Evolutionary conservation across 2,329 filamentous ascomycete species (phyloP).

Genomic region (Penicillium sclerotiorum): DNA sequence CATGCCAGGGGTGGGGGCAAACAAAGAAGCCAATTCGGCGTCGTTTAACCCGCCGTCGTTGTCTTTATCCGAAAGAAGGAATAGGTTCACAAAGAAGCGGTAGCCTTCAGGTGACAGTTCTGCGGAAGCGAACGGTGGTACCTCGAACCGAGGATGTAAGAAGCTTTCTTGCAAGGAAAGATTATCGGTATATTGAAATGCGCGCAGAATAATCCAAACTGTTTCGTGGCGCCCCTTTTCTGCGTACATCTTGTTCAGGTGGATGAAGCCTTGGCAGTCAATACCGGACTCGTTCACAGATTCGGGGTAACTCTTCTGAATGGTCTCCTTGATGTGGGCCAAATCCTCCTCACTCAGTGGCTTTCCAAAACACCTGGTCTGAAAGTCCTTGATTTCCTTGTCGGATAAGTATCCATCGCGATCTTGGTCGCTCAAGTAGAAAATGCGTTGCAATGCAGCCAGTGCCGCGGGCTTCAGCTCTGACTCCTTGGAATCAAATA

Average conservation of each 20-base stretch:
- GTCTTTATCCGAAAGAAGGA: conserved; percentile 93
- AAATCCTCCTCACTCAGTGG: conserved; percentile 78
- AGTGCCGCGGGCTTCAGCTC: conserved; percentile 86
- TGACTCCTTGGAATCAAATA: conserved; percentile 94
- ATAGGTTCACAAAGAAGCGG: conserved; percentile 95
- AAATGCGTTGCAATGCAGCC: conserved; percentile 83
- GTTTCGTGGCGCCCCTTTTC: conserved; percentile 98
- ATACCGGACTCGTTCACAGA: conserved; percentile 71
- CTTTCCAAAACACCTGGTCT: conserved; percentile 90
- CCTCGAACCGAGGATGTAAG: conserved; percentile 89
- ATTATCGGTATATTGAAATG: conserved; percentile 96
- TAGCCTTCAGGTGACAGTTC: conserved; percentile 94
- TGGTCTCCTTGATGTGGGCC: conserved; percentile 85
- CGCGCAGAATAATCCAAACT: conserved; percentile 94
- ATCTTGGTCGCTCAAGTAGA: conserved; percentile 95
- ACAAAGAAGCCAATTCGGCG: conserved; percentile 79
- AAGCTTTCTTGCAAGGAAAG: conserved; percentile 89
- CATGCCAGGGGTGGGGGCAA: conserved; percentile 88
- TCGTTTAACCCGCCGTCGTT: conserved; percentile 94
- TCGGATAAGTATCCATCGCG: conserved; percentile 93
- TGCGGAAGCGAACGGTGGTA: conserved; percentile 87
- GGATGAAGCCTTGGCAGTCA: conserved; percentile 78
- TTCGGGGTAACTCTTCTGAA: conserved; percentile 68
- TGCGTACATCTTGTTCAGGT: conserved; percentile 92
- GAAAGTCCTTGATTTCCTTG: conserved; percentile 86